Conservation (phyloP, 306 rosid genomes). For the Canavalia gladiata region DNA sequence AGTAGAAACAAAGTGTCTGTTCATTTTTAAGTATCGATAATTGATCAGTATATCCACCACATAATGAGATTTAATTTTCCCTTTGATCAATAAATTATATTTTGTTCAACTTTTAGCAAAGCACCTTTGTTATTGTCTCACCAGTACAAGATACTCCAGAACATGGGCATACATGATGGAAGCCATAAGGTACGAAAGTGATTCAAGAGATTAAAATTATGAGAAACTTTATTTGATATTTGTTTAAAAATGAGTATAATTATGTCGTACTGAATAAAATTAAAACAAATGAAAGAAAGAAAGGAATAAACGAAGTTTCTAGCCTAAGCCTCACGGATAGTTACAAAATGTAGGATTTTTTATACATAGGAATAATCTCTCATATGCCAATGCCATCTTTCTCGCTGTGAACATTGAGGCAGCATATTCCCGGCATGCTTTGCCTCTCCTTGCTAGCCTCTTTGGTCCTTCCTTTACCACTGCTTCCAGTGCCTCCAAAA, state of each 20-base stretch:
- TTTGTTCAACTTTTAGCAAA: neutral
- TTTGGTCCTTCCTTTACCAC: conserved; percentile 67
- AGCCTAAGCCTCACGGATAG: conserved; percentile 57
- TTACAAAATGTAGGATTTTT: conserved; percentile 63
- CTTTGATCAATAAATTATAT: neutral
- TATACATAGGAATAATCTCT: conserved; percentile 77
- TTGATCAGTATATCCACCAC: neutral
- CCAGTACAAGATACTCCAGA: neutral
- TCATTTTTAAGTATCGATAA: neutral
- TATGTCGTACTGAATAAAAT: neutral
- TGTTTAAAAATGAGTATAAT: conserved; percentile 7
- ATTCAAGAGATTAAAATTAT: conserved; percentile 19
- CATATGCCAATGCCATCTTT: conserved; percentile 86
- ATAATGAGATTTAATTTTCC: neutral
- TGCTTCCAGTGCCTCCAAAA: conserved; percentile 66
- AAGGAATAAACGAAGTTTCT: neutral
- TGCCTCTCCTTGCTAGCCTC: conserved; percentile 68
- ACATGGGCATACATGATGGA: neutral
- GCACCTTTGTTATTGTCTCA: neutral
- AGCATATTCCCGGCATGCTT: conserved; percentile 69
- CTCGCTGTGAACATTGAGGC: conserved; percentile 72
- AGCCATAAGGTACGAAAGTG: neutral
- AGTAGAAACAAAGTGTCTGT: neutral
- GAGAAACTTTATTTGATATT: neutral
- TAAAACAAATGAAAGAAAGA: conserved; percentile 11